Conservation (phyloP, 2,329 filamentous ascomycete species). For the Penicillium sp. region DNA sequence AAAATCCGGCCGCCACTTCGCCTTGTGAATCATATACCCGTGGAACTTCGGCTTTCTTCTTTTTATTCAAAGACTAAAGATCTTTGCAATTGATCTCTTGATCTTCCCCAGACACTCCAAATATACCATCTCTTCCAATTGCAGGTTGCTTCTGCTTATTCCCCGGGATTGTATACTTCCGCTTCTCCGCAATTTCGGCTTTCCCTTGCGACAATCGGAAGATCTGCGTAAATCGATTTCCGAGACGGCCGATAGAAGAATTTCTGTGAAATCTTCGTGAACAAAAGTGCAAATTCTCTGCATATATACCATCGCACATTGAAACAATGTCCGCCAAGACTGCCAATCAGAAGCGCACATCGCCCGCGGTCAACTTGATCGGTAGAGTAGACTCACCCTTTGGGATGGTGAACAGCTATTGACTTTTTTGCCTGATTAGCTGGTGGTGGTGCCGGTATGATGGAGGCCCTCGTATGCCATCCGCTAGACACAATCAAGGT, state of each 20-base stretch:
- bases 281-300: slow-evolving; percentile 3
- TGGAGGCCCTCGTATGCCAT: slow-evolving; percentile 96
- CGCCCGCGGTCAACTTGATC: slow-evolving; percentile 85
- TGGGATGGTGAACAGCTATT: slow-evolving; percentile 12
- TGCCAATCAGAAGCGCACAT: slow-evolving; percentile 67
- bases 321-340: slow-evolving; percentile 59
- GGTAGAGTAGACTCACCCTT: slow-evolving; percentile 53
- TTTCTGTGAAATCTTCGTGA: background rate
- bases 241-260: background rate
- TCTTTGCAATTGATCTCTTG: background rate
- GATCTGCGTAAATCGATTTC: slow-evolving; percentile 5
- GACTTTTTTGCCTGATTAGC: slow-evolving; percentile 53
- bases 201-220: slow-evolving; percentile 19
- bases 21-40: slow-evolving; percentile 19
- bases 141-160: slow-evolving; percentile 1
- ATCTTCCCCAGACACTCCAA: background rate
- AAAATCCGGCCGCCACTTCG: slow-evolving; percentile 27
- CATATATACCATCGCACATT: slow-evolving; percentile 1
- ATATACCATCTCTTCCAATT: background rate
- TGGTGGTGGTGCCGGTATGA: slow-evolving; percentile 96
- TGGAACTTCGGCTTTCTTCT: background rate
- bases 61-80: background rate
- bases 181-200: slow-evolving; percentile 33
- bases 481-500: slow-evolving; percentile 99
- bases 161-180: slow-evolving; percentile 34